A percentile compares a stretch with the other conserved stretches of the same genome.
These are phyloP conservation scores for Takakia lepidozioides DNA, from an alignment of 225 moss, liverwort and hornwort genomes.

Conservation along the genomic window DNA sequence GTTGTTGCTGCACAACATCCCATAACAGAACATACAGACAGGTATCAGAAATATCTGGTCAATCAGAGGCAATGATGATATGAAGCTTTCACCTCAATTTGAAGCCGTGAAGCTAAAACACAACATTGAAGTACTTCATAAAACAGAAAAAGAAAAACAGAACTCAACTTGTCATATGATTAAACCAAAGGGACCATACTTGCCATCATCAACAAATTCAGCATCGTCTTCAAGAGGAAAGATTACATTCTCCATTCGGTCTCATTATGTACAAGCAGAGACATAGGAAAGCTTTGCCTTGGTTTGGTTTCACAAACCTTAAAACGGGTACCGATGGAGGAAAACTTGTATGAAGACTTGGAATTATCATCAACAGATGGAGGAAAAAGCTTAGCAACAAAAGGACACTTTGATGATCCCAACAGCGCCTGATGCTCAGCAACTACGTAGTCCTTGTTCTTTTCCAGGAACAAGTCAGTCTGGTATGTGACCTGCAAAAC, in stretches of 20 bases:
- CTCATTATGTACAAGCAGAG: too few relatives aligned
- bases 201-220: too few relatives aligned
- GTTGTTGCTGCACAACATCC: slow-evolving; percentile 69
- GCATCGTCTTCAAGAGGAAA: background rate
- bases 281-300: too few relatives aligned
- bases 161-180: background rate
- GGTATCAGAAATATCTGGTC: background rate
- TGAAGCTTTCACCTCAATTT: too few relatives aligned
- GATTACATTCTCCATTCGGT: background rate
- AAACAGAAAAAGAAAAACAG: background rate
- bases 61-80: too few relatives aligned
- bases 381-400: slow-evolving; percentile 85
- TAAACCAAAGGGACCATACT: too few relatives aligned
- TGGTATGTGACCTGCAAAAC: slow-evolving; percentile 83
- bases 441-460: slow-evolving; percentile 98
- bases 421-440: slow-evolving; percentile 94
- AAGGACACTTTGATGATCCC: slow-evolving; percentile 78
- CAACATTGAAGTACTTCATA: background rate
- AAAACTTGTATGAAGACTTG: slow-evolving; percentile 87
- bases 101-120: too few relatives aligned
- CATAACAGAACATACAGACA: background rate
- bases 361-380: slow-evolving; percentile 66
- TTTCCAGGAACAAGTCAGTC: slow-evolving; percentile 86
- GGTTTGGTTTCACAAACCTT: slow-evolving; percentile 49
- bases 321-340: slow-evolving; percentile 89